These are phyloP conservation scores for Luffa aegyptiaca DNA, from an alignment of 306 rosid species.

Conservation along the genomic window DNA sequence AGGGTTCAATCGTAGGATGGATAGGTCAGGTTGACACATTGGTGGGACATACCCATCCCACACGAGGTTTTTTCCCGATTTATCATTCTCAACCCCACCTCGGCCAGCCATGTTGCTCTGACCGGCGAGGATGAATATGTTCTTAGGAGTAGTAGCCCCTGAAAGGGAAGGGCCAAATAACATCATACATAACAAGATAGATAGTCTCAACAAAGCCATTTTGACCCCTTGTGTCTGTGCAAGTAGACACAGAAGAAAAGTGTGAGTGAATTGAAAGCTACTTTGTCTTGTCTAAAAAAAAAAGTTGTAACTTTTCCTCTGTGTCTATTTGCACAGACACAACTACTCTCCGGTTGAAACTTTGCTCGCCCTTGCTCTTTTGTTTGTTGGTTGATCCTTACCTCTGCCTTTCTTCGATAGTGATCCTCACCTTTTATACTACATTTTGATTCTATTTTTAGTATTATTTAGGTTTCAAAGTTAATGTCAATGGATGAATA, in stretches of 20 bases:
- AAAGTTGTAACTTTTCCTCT: neutral
- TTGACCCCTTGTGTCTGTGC: neutral
- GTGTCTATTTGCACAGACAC: neutral
- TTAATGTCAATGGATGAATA: neutral
- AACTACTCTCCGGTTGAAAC: neutral
- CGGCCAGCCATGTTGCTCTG: constrained; percentile 7
- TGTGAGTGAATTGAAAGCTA: neutral
- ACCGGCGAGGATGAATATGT: neutral
- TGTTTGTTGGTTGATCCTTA: neutral
- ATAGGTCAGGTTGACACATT: neutral
- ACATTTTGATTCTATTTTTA: neutral
- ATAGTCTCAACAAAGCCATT: neutral
- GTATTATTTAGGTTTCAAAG: neutral
- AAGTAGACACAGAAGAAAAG: neutral
- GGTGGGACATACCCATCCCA: neutral
- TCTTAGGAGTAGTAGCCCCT: neutral
- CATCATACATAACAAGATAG: neutral
- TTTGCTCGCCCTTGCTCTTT: neutral
- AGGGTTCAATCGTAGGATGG: neutral
- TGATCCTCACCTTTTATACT: neutral
- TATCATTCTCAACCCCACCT: neutral
- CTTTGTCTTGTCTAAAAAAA: neutral
- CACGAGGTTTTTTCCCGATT: neutral
- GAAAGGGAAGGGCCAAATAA: neutral
- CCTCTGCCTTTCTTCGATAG: neutral